phyloP scores from a whole-genome alignment of 1,139 yeast genomes.

The Debaryomycetaceae sp. region DNA sequence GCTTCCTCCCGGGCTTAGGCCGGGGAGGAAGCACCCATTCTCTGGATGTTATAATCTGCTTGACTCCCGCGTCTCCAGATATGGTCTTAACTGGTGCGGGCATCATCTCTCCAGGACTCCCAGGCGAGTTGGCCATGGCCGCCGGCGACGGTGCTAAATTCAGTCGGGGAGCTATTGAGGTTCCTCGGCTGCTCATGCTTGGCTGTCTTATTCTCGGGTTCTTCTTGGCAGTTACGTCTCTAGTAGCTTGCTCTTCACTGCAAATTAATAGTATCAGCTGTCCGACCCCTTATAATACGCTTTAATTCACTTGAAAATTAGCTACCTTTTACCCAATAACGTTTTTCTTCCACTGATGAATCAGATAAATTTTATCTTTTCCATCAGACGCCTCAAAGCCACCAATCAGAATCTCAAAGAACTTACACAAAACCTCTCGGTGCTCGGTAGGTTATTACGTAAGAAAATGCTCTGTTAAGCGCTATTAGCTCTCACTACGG shows the following conservation, averaged over 20 bases:
- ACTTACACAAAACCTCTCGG: constrained; percentile 6
- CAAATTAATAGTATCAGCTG: neutral
- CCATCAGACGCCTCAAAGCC: constrained; percentile 5
- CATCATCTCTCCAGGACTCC: neutral
- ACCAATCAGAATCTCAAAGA: constrained; percentile 2
- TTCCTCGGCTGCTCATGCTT: constrained; percentile 22
- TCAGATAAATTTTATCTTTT: constrained; percentile 13
- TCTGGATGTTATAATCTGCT: constrained; percentile 66
- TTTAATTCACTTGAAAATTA: neutral
- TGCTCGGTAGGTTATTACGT: too few species aligned
- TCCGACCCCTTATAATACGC: neutral
- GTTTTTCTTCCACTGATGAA: constrained; percentile 7
- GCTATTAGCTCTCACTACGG: too few species aligned
- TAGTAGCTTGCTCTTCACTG: neutral
- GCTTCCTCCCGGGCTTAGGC: constrained; percentile 88
- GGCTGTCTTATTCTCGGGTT: neutral
- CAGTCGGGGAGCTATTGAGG: constrained; percentile 36
- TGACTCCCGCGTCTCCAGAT: constrained; percentile 7
- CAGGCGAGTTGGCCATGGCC: constrained; percentile 16
- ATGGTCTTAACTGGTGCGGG: neutral
- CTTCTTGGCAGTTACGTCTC: neutral
- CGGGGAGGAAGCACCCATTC: constrained; percentile 92
- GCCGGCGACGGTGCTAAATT: constrained; percentile 31
- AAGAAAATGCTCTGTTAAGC: too few species aligned
- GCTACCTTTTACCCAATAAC: neutral